phyloP scores from a whole-genome alignment of 1,284 basidiomycete genomes.

The Leccinum subrobustum region DNA sequence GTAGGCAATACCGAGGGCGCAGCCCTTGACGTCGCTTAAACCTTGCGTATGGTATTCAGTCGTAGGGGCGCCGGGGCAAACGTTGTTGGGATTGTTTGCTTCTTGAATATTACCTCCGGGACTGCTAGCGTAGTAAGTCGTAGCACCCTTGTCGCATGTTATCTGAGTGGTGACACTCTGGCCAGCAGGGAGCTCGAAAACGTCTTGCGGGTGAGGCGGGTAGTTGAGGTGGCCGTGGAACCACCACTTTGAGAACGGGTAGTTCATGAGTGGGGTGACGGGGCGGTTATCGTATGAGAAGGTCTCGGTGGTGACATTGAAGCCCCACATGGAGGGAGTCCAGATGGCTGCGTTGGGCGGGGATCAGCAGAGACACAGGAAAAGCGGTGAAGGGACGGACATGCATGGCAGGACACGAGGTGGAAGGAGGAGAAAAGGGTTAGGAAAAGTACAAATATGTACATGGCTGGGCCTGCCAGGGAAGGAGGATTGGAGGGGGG shows the following conservation, averaged over 20 bases:
- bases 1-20: slow-evolving; percentile 71
- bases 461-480: slow-evolving; percentile 27
- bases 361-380: not conserved
- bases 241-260: slow-evolving; percentile 44
- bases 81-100: slow-evolving; percentile 31
- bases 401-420: slow-evolving; percentile 14
- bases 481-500: not conserved
- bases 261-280: slow-evolving; percentile 34
- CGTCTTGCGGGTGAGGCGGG: slow-evolving; percentile 37
- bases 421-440: slow-evolving; percentile 1
- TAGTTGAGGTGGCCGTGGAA: slow-evolving; percentile 37
- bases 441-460: not conserved
- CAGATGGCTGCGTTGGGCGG: slow-evolving; percentile 14
- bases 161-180: slow-evolving; percentile 24
- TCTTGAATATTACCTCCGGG: slow-evolving; percentile 52
- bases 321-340: slow-evolving; percentile 29
- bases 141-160: slow-evolving; percentile 40
- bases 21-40: slow-evolving; percentile 56
- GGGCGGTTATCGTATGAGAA: slow-evolving; percentile 35
- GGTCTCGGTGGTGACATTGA: slow-evolving; percentile 25
- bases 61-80: slow-evolving; percentile 47
- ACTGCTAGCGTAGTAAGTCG: slow-evolving; percentile 47
- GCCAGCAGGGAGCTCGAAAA: slow-evolving; percentile 38
- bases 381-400: slow-evolving; percentile 6
- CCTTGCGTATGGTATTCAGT: slow-evolving; percentile 54